Base-by-base conservation (phyloP, 75 land plant species). In the Ceratopteris richardii region DNA sequence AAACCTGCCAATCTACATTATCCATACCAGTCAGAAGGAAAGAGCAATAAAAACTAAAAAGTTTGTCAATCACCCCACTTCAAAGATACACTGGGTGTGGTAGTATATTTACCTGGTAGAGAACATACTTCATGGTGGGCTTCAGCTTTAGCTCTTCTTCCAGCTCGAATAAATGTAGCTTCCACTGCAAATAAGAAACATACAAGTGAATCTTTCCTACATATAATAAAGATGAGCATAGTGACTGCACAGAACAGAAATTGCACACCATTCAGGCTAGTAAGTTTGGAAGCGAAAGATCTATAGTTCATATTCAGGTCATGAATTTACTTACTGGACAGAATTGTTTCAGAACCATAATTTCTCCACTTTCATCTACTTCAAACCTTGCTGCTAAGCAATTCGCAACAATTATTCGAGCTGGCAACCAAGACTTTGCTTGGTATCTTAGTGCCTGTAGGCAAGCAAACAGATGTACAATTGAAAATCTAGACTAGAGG, bases 351-450 rank as follows among this genome's bases (percentile, higher is more conserved):
- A 93, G 40, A 31, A 81, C 75, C 81, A 93, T 62, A 51, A 93
- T 85, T 73, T 93, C 87, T 44, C 96, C 85, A 51, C 84, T 85
- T 21, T 80, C 61, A 79, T 93, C 87, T 31, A 79, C 57, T 28
- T 80, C 70, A 25, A 51, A 25, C 66, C 90, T 76, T 31, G 72
- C 64, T 54, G 62, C 51, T 23, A 93, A 36, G 56, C 81, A 80
- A 30, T 82, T 84, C 48, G 70, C 68, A 7, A 93, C 96, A 58
- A 93, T 80, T 17, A 84, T 70, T 26, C 96, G 61, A 47, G 96
- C 96, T 57, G 98, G 98, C 31, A 93, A 46, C 98, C 98, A 93
- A 46, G 98, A 93, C 51, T 67, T 80, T 9, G 75, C 79, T 72
- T 85, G 78, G 56, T 66, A 80, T 6, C 75, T 62, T 26, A 93